Evolutionary conservation across 2,329 filamentous ascomycete genomes (phyloP), one percentile per base, ranked within the genome.

Genomic region (Penicillium sp.): DNA sequence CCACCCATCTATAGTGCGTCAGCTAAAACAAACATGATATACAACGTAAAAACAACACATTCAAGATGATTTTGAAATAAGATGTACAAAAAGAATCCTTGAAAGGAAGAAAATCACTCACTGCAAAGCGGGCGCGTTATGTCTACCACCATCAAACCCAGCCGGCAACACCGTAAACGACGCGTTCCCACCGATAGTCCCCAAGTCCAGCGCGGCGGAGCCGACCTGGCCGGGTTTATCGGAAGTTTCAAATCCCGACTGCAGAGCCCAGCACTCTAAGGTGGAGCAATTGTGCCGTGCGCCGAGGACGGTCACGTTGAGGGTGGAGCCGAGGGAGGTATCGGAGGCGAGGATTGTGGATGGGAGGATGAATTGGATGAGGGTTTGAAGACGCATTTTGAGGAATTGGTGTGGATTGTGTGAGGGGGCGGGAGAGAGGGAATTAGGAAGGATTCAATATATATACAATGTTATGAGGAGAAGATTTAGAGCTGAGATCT

Each of bases 231-330:
- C 76, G 7, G 71, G 52, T n/a, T 64, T 50, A 7, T 63, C 52
- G 9, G 72, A 70, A 1, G 58, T 61, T n/a, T 62, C 31, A 51
- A 76, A 76, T 13, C 71, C 71, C 3, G 68, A 60, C 10, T 67
- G 58, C 8, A 80, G 60, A 54, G 76, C 71, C 77, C 77, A 80
- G 71, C 77, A 80, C 64, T 79, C 75, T 5, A 80, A 60, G 8
- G 68, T 69, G 9, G 78, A 80, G 5, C 65, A 64, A 51, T 72
- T 72, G 50, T 74, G 65, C 16, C 57, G 61, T 1, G 71, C 72
- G 41, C 62, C 63, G 27, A 79, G 56, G 18, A 76, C 71, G 4
- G 77, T 80, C 50, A 80, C 56, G 59, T 78, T 79, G 25, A 79
- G 67, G 9, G 63, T 68, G 42, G 49, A 58, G 49, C 54, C 54